Conservation (phyloP, 164 flowering plant species). For the Sextonia rubra region DNA sequence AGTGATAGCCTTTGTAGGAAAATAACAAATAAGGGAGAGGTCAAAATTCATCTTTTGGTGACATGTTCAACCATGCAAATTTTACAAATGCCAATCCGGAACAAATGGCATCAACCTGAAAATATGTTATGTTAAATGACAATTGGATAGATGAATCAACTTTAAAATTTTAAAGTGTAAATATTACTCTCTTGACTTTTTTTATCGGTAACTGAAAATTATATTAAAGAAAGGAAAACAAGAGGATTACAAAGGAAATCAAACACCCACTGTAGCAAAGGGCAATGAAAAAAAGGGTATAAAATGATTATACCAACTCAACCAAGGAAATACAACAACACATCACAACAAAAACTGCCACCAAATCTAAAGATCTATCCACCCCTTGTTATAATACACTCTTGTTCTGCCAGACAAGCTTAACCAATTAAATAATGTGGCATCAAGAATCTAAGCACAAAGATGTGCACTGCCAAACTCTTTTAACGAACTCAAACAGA, state of each 20-base stretch:
- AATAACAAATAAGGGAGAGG: background rate
- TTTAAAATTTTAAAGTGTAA: background rate
- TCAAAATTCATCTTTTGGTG: background rate
- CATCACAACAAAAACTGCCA: too few relatives aligned
- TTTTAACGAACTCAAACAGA: background rate
- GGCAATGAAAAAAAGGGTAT: background rate
- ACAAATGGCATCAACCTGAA: background rate
- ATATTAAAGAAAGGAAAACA: background rate
- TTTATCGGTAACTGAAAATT: background rate
- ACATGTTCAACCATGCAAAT: background rate
- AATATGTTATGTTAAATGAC: background rate
- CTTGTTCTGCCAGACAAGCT: background rate
- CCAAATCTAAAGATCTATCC: too few relatives aligned
- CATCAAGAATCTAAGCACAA: background rate
- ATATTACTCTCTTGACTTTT: background rate
- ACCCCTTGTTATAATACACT: background rate
- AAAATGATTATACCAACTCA: too few relatives aligned
- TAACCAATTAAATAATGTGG: background rate
- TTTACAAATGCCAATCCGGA: background rate
- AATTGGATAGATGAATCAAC: background rate
- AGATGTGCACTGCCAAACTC: background rate
- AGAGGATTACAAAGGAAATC: background rate
- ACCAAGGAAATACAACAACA: too few relatives aligned
- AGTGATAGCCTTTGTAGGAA: too few relatives aligned
- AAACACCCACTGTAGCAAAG: background rate